Conservation (phyloP, 2,329 filamentous ascomycete genomes). For the Lasiodiplodia hormozganensis region DNA sequence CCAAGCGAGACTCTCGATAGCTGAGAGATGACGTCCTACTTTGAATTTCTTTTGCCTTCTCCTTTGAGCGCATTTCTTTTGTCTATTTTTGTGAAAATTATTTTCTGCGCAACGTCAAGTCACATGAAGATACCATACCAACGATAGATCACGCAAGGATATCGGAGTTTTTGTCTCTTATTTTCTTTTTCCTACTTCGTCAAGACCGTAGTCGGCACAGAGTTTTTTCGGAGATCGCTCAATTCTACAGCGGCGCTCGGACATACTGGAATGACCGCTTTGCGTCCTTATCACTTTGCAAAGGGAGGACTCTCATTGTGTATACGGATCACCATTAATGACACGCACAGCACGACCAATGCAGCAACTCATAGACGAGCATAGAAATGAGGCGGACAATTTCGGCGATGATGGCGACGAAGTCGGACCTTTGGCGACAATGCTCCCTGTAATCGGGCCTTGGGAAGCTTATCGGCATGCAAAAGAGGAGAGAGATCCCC, state of each 20-base stretch:
- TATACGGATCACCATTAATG: constrained; percentile 16
- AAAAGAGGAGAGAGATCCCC: constrained; percentile 16
- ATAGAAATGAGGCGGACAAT: constrained; percentile 9
- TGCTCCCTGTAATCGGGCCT: constrained; percentile 13
- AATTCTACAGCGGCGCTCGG: not conserved
- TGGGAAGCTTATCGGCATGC: constrained; percentile 4
- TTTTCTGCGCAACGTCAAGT: constrained; percentile 12
- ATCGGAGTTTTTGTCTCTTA: constrained; percentile 5
- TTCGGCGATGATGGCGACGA: not conserved
- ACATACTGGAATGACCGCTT: not conserved
- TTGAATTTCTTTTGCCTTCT: not conserved
- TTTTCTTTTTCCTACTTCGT: not conserved
- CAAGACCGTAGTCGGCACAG: not conserved
- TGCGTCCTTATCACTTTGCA: not conserved
- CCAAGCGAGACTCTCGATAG: not conserved
- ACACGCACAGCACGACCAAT: constrained; percentile 8
- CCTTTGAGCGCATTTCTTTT: not conserved
- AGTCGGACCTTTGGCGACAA: not conserved
- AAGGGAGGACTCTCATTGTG: not conserved
- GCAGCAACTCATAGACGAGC: constrained; percentile 5
- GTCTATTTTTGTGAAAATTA: not conserved
- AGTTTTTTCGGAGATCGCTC: not conserved
- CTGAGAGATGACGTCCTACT: not conserved
- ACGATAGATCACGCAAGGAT: constrained; percentile 8
- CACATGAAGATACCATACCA: constrained; percentile 2